phyloP scores from a whole-genome alignment of 2,329 filamentous ascomycete species.

The Aspergillus novofumigatus region DNA sequence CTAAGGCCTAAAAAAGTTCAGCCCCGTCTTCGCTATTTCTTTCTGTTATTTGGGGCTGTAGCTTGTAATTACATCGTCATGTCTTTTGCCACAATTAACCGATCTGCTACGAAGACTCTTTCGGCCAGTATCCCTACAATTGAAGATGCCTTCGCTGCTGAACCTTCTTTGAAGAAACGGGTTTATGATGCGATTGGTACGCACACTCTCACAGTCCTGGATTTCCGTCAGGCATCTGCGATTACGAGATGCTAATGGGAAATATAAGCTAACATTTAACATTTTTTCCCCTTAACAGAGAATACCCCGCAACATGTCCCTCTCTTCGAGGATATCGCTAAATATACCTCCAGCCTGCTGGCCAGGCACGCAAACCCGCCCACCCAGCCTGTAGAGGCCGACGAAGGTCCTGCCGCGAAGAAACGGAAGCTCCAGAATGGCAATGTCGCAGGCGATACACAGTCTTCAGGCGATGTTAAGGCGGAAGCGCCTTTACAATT shows the following conservation, averaged over 20 bases:
- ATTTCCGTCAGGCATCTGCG: neutral
- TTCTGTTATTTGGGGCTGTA: conserved; percentile 14
- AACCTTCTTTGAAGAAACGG: conserved; percentile 37
- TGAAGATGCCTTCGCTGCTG: conserved; percentile 39
- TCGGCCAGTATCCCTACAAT: conserved; percentile 28
- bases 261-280: neutral
- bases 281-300: conserved; percentile 20
- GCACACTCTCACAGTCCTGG: conserved; percentile 11
- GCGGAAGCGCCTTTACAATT: conserved; percentile 36
- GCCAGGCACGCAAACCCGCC: conserved; percentile 26
- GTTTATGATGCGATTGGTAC: conserved; percentile 43
- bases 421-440: conserved; percentile 49
- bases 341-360: conserved; percentile 39
- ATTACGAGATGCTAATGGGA: neutral
- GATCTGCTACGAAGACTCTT: conserved; percentile 11
- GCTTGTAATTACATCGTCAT: conserved; percentile 21
- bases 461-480: conserved; percentile 30
- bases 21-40: conserved; percentile 9
- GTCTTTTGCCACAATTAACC: conserved; percentile 37
- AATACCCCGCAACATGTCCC: conserved; percentile 34
- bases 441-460: conserved; percentile 21
- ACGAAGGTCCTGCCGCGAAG: conserved; percentile 39
- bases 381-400: conserved; percentile 23
- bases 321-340: conserved; percentile 49
- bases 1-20: neutral